Base-by-base conservation (phyloP, 2,329 filamentous ascomycete genomes). In the Ophiostoma triangulosporum region DNA sequence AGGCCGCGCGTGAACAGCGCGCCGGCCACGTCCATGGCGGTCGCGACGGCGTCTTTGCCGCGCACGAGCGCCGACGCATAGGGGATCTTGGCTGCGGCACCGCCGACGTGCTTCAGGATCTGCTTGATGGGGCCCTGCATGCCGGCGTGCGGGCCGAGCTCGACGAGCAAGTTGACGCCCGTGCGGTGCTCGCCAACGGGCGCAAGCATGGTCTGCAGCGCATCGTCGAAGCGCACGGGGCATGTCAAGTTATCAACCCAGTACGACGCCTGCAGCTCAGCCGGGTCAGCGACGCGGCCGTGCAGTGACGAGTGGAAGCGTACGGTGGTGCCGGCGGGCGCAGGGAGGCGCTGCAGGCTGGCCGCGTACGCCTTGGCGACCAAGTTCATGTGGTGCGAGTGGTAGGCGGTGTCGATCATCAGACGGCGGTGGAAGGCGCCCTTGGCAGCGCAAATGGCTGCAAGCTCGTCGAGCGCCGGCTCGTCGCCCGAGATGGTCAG, bases 361-460 rank as follows among this genome's bases (percentile, higher is more conserved):
- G 64, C 52, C 4, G 64, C 54, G 52, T 73, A 73, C 50, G 63
- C 56, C 0, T 36, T 56, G 0, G 67, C 65, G 1, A 69, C 60
- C 22, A 24, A 54, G 0, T 60, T 48, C 73, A 76, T 76, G 57
- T 75, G 73, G 1, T 65, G 65, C 0, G 73, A 76, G 60, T 76
- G 73, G 51, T 76, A 76, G 0, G 72, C 73, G 0, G 66, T 72
- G 48, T 74, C 70, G 0, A 76, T 67, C 2, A 60, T 57, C 6
- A 76, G 61, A 0, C 64, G 9, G 1, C 68, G 61, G 0, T 65
- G 63, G 49, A 71, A 70, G 49, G 59, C 67, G 1, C 61, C 54
- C 12, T 57, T 52, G 9, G 43, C 51, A 1, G 46, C 51, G 4
- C 68, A 57, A 3, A 60, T 33, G 0, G 58, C 45, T 8, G 56